Evolutionary conservation across 176 grass and related monocot species (phyloP).

Genomic region (Ensete glaucum): DNA sequence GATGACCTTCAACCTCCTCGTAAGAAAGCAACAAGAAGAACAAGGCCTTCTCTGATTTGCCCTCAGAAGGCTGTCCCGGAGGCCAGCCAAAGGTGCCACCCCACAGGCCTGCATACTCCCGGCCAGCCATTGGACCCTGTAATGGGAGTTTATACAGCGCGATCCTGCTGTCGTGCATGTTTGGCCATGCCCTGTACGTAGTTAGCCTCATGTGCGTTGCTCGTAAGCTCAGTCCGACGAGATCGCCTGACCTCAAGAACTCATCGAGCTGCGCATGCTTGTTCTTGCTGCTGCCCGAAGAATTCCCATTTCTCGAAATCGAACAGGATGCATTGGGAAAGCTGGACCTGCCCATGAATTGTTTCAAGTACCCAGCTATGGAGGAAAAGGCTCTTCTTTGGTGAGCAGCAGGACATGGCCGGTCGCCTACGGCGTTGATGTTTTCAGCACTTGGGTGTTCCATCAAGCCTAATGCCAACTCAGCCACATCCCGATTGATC

Average conservation of each 20-base stretch:
- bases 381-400: slow-evolving; percentile 50
- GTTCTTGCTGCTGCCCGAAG: slow-evolving; percentile 20
- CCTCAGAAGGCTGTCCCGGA: slow-evolving; percentile 32
- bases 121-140: slow-evolving; percentile 24
- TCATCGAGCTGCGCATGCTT: slow-evolving; percentile 47
- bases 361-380: slow-evolving; percentile 38
- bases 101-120: slow-evolving; percentile 71
- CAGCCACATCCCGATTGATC: slow-evolving; percentile 26
- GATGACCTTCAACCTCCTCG: slow-evolving; percentile 44
- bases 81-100: slow-evolving; percentile 92
- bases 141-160: slow-evolving; percentile 71
- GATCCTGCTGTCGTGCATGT: slow-evolving; percentile 63
- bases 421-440: neutral
- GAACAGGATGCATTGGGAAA: slow-evolving; percentile 8
- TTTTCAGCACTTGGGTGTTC: neutral
- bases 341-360: slow-evolving; percentile 41
- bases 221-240: slow-evolving; percentile 40
- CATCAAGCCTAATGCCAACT: slow-evolving; percentile 14
- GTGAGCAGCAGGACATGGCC: neutral
- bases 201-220: slow-evolving; percentile 41
- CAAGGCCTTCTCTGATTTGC: slow-evolving; percentile 57
- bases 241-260: slow-evolving; percentile 33
- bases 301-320: neutral
- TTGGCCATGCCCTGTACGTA: slow-evolving; percentile 60
- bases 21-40: slow-evolving; percentile 83